Evolutionary conservation across 2,329 filamentous ascomycete genomes (phyloP).

Genomic region (Cercospora zeina): DNA sequence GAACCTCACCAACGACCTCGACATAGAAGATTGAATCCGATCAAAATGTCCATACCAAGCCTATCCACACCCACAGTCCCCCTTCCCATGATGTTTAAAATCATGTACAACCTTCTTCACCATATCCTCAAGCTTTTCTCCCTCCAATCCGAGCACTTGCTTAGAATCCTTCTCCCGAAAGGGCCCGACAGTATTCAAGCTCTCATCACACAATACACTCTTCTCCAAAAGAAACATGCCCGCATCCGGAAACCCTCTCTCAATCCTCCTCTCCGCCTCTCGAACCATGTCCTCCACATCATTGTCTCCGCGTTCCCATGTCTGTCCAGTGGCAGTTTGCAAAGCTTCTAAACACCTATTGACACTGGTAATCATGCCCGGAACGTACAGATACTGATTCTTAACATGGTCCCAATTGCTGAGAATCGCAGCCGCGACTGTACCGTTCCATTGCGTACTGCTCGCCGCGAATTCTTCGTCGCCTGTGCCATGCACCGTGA

Average conservation of each 20-base stretch:
- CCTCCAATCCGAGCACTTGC: conserved; percentile 24
- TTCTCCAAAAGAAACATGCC: conserved; percentile 45
- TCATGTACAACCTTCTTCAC: conserved; percentile 30
- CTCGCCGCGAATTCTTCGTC: conserved; percentile 42
- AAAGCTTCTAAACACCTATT: conserved; percentile 39
- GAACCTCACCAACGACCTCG: not conserved
- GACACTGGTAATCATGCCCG: conserved; percentile 39
- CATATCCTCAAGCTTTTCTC: conserved; percentile 26
- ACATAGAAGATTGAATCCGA: not conserved
- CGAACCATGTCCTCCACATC: conserved; percentile 41
- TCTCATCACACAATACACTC: conserved; percentile 42
- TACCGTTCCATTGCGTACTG: conserved; percentile 40
- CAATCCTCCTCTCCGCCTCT: conserved; percentile 42
- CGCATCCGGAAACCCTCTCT: conserved; percentile 43
- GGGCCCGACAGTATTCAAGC: conserved; percentile 30
- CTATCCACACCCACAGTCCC: conserved; percentile 40
- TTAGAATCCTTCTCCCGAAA: conserved; percentile 35
- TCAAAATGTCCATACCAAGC: not conserved
- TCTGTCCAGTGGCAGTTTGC: conserved; percentile 34
- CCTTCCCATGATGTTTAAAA: conserved; percentile 33
- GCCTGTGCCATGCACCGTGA: conserved; percentile 42
- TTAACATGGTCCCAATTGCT: conserved; percentile 40
- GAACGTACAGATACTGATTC: conserved; percentile 43
- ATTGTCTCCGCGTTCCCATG: conserved; percentile 40
- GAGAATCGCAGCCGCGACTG: conserved; percentile 35